Evolutionary conservation across 371 early-diverging fungal species (phyloP).

Genomic region (Blastocladiella emersonii): DNA sequence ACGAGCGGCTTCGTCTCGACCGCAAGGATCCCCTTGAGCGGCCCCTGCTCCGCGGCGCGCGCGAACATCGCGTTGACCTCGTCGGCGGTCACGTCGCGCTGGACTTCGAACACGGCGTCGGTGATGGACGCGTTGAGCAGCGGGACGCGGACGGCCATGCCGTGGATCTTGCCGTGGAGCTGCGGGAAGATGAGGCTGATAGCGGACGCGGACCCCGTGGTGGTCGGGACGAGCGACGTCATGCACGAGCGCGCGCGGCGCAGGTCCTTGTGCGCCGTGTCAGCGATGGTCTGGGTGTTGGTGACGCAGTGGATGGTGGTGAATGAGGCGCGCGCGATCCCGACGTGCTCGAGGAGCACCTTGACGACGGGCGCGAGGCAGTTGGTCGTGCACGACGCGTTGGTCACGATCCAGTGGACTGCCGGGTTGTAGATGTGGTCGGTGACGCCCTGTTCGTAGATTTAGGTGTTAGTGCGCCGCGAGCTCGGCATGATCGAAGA

Average conservation of each 20-base stretch:
- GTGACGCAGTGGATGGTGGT: constrained; percentile 81
- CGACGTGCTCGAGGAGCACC: not conserved
- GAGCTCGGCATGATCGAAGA: not conserved
- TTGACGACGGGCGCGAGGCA: constrained; percentile 8
- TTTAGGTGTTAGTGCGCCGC: not conserved
- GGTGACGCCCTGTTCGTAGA: constrained; percentile 4
- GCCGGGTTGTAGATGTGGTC: constrained; percentile 3
- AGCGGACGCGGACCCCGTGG: constrained; percentile 30
- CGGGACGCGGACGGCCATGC: constrained; percentile 29
- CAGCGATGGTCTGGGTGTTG: constrained; percentile 4
- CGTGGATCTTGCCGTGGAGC: constrained; percentile 23
- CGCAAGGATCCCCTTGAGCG: constrained; percentile 19
- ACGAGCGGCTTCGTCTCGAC: constrained; percentile 27
- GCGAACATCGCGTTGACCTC: constrained; percentile 6
- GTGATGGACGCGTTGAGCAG: constrained; percentile 28
- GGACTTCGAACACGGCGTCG: constrained; percentile 50
- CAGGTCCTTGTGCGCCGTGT: constrained; percentile 6
- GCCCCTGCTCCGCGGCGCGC: constrained; percentile 12
- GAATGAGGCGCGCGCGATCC: constrained; percentile 3
- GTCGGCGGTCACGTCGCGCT: constrained; percentile 21
- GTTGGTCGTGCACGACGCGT: constrained; percentile 8
- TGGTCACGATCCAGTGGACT: not conserved
- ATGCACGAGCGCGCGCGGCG: constrained; percentile 5
- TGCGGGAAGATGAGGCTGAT: constrained; percentile 23
- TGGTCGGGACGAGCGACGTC: constrained; percentile 21